phyloP scores from a whole-genome alignment of 108 stramenopile genomes.

The Nitzschia sp. region DNA sequence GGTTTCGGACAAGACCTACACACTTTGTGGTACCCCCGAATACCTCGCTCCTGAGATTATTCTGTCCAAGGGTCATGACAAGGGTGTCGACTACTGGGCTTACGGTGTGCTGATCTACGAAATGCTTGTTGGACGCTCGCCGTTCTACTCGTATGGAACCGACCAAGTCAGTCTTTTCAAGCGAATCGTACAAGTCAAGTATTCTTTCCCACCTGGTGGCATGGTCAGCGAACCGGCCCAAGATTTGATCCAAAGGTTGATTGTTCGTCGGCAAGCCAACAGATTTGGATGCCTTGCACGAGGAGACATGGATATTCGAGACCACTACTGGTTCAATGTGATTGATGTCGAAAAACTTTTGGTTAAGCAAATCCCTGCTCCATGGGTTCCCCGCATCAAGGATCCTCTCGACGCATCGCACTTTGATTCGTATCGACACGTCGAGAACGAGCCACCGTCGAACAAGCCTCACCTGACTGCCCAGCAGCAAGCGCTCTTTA shows the following conservation, averaged over 20 bases:
- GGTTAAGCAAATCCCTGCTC: constrained; percentile 87
- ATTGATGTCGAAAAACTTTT: constrained; percentile 88
- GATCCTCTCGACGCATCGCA: constrained; percentile 93
- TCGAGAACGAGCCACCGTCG: constrained; percentile 86
- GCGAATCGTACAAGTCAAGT: constrained; percentile 94
- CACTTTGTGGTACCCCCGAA: constrained; percentile 97
- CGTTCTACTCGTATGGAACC: constrained; percentile 93
- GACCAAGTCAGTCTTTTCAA: constrained; percentile 96
- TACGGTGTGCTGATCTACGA: constrained; percentile 98
- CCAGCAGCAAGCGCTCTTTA: constrained; percentile 76
- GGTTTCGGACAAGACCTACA: constrained; percentile 96
- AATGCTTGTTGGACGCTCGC: constrained; percentile 96
- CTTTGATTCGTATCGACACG: constrained; percentile 97
- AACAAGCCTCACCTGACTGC: constrained; percentile 71
- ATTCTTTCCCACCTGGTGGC: constrained; percentile 85
- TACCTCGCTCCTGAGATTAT: constrained; percentile 99
- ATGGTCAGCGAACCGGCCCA: constrained; percentile 85
- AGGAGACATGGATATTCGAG: constrained; percentile 91
- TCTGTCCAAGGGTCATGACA: constrained; percentile 97
- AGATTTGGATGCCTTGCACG: constrained; percentile 88
- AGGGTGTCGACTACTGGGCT: constrained; percentile 99
- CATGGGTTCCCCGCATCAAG: constrained; percentile 94
- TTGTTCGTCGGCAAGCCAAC: constrained; percentile 89
- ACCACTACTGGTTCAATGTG: constrained; percentile 94
- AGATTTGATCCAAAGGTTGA: constrained; percentile 87